Evolutionary conservation across 129 eudicot genomes (phyloP).

Genomic region (Flaveria trinervia): DNA sequence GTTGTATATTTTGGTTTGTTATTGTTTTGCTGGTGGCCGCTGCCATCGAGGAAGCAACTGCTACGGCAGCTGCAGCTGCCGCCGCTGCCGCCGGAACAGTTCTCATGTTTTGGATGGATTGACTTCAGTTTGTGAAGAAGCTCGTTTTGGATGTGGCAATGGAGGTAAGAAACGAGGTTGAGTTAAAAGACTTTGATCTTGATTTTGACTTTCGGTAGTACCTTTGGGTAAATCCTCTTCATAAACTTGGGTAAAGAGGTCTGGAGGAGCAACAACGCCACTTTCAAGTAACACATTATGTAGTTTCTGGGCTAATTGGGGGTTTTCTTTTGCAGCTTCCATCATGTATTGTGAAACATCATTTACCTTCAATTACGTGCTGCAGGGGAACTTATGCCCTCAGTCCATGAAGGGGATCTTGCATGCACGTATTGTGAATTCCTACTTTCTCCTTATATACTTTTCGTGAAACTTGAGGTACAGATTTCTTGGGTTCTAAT

Average conservation of each 20-base stretch:
- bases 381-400: conserved; percentile 91
- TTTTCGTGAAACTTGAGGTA: conserved; percentile 20
- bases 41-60: conserved; percentile 86
- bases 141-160: conserved; percentile 47
- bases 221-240: conserved; percentile 40
- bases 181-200: conserved; percentile 24
- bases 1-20: conserved; percentile 46
- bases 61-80: conserved; percentile 91
- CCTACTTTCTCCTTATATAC: conserved; percentile 30
- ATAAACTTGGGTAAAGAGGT: conserved; percentile 68
- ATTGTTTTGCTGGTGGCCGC: conserved; percentile 55
- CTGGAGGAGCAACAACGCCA: conserved; percentile 91
- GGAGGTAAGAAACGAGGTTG: conserved; percentile 62
- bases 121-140: conserved; percentile 38
- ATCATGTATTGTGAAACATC: conserved; percentile 94
- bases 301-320: conserved; percentile 89
- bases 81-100: conserved; percentile 88
- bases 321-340: conserved; percentile 96
- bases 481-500: conserved; percentile 33
- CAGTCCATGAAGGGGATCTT: conserved; percentile 97
- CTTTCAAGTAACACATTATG: conserved; percentile 94
- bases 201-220: conserved; percentile 30
- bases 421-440: conserved; percentile 46
- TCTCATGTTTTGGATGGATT: conserved; percentile 38
- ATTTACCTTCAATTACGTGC: conserved; percentile 77